A percentile compares a stretch with the other conserved stretches of the same genome.
These are phyloP conservation scores for Macrophomina pseudophaseolina DNA, from an alignment of 2,329 filamentous ascomycete species.

Conservation along the genomic window DNA sequence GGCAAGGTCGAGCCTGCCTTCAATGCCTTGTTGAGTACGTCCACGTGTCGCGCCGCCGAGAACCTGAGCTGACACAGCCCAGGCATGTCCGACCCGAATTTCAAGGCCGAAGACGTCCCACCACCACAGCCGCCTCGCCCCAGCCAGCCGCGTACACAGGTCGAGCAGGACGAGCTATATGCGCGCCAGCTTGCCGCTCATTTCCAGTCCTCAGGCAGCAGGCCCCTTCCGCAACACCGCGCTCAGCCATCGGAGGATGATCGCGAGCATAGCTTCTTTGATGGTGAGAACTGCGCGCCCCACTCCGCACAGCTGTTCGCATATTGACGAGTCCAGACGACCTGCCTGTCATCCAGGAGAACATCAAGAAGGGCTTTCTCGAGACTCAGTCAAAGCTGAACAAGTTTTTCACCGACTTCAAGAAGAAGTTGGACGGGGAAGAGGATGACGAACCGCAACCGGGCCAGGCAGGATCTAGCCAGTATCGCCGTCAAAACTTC, in stretches of 20 bases:
- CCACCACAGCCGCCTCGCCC: constrained; percentile 83
- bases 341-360: constrained; percentile 88
- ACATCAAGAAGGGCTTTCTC: constrained; percentile 89
- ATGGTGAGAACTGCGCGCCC: constrained; percentile 56
- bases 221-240: constrained; percentile 33
- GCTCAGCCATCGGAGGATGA: constrained; percentile 58
- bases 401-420: constrained; percentile 86
- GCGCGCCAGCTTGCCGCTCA: constrained; percentile 92
- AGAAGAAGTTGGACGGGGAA: constrained; percentile 92
- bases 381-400: constrained; percentile 95
- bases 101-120: constrained; percentile 59
- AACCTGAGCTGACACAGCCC: constrained; percentile 32
- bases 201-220: constrained; percentile 60
- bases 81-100: constrained; percentile 61
- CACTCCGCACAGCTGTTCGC: background rate
- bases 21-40: constrained; percentile 83
- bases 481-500: constrained; percentile 45
- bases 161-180: constrained; percentile 90
- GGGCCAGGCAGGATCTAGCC: constrained; percentile 51
- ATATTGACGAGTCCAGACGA: constrained; percentile 65
- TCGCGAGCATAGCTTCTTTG: constrained; percentile 87
- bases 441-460: constrained; percentile 69
- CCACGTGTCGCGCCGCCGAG: background rate
- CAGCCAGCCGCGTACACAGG: constrained; percentile 70
- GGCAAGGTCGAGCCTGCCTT: constrained; percentile 93